Conservation (phyloP, 352 stramenopile genomes). For the Phytophthora pini region DNA sequence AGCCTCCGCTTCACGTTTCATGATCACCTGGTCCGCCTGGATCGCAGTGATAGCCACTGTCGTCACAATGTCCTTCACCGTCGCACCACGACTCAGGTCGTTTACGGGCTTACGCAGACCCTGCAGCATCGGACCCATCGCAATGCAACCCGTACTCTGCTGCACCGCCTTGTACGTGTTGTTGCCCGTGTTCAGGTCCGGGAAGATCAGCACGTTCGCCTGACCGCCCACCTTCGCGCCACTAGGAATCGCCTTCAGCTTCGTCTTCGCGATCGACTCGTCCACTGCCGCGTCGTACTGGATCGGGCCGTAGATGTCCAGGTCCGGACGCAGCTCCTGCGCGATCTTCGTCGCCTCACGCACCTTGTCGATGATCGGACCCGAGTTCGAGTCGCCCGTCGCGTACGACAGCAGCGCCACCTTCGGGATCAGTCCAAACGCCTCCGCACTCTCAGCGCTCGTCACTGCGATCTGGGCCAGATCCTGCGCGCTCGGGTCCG, state of each 20-base stretch:
- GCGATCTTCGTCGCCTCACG: constrained; percentile 77
- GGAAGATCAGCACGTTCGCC: constrained; percentile 89
- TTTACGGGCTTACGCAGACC: constrained; percentile 90
- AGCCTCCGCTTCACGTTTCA: constrained; percentile 29
- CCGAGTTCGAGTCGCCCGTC: constrained; percentile 81
- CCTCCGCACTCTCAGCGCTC: constrained; percentile 74
- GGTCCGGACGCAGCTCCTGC: constrained; percentile 65
- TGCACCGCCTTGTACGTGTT: constrained; percentile 92
- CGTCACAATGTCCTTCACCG: constrained; percentile 91
- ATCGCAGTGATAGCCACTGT: constrained; percentile 91
- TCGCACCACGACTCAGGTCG: constrained; percentile 87
- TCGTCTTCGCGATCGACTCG: constrained; percentile 79
- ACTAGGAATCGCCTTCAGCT: constrained; percentile 72
- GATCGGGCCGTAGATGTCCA: constrained; percentile 88
- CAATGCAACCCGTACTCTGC: constrained; percentile 77
- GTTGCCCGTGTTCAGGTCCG: constrained; percentile 90
- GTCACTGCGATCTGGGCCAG: constrained; percentile 84
- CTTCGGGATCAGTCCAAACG: constrained; percentile 83
- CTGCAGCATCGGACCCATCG: constrained; percentile 90
- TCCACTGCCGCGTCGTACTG: constrained; percentile 89
- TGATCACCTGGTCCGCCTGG: constrained; percentile 76
- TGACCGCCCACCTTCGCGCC: constrained; percentile 74
- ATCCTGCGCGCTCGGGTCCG: constrained; percentile 72
- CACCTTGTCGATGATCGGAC: constrained; percentile 88
- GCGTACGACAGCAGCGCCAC: constrained; percentile 88